Percentiles rank a stretch among this genome's conserved stretches.
These are phyloP conservation scores for Diaporthe sp. DNA, from an alignment of 2,329 filamentous ascomycete genomes.

Conservation along the genomic window DNA sequence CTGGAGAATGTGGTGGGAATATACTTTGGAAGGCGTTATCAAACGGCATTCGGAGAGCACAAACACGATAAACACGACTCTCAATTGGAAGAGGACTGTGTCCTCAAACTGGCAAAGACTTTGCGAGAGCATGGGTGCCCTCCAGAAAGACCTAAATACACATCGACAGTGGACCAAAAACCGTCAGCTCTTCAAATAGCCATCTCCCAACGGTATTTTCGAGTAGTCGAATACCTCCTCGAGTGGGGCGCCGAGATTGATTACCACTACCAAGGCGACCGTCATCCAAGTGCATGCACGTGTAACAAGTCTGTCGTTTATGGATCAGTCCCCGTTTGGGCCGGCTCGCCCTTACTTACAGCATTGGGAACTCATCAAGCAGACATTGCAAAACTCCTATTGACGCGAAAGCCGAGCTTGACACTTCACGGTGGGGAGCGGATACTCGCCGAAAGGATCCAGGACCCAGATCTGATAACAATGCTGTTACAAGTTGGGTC, in stretches of 20 bases:
- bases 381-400: background rate
- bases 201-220: fast-evolving
- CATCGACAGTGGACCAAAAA: fast-evolving
- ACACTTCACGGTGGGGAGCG: background rate
- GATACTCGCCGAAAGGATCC: fast-evolving
- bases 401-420: background rate
- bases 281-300: too few species aligned
- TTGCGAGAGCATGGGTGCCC: background rate
- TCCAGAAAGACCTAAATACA: background rate
- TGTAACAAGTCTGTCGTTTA: too few species aligned
- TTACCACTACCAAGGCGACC: too few species aligned
- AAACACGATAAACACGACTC: too few species aligned
- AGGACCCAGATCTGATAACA: background rate
- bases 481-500: background rate
- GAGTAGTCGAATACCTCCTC: background rate
- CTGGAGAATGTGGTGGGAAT: background rate
- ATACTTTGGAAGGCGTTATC: too few species aligned
- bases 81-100: background rate
- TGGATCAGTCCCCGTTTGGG: too few species aligned
- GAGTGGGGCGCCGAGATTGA: constrained; percentile 4
- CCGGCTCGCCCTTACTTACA: background rate
- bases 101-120: background rate
- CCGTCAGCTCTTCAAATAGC: background rate
- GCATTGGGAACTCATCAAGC: fast-evolving
- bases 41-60: too few species aligned